A percentile compares a stretch with the other conserved stretches of the same genome.
phyloP scores from a whole-genome alignment of 179 eudicot species.

The Beta corolliflora region DNA sequence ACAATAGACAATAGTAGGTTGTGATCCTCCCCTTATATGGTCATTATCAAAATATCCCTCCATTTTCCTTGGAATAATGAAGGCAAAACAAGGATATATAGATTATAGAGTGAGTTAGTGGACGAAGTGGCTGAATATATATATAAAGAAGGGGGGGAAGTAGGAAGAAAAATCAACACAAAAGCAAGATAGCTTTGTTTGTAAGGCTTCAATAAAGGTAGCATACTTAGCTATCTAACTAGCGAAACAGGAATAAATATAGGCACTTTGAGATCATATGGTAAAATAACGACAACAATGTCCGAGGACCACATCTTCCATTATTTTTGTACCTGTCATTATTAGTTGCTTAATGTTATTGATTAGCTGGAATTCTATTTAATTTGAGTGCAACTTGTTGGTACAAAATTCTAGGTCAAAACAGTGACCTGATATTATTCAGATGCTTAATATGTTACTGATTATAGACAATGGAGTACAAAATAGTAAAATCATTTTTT shows the following conservation, averaged over 20 bases:
- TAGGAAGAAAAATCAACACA: neutral
- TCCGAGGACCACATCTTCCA: constrained; percentile 31
- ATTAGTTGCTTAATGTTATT: constrained; percentile 26
- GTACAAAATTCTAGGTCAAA: constrained; percentile 10
- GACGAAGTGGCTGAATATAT: neutral
- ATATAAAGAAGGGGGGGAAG: neutral
- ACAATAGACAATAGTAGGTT: constrained; percentile 33
- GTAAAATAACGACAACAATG: constrained; percentile 19
- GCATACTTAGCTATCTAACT: constrained; percentile 4
- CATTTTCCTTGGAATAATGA: constrained; percentile 9
- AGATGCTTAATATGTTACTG: neutral
- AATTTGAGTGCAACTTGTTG: constrained; percentile 16
- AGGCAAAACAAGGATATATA: neutral
- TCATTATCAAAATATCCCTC: constrained; percentile 31
- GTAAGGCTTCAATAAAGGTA: constrained; percentile 11
- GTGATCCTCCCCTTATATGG: constrained; percentile 20
- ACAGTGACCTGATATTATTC: neutral
- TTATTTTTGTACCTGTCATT: constrained; percentile 25
- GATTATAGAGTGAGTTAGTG: neutral
- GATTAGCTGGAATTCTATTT: constrained; percentile 16
- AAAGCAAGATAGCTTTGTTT: constrained; percentile 4
- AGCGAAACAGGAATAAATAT: neutral
- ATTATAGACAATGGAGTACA: neutral
- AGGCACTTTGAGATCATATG: constrained; percentile 17
- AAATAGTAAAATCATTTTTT: neutral